Evolutionary conservation across 148 eudicot species (phyloP), one percentile per base, ranked within the genome.

Genomic region (Fagopyrum tataricum): DNA sequence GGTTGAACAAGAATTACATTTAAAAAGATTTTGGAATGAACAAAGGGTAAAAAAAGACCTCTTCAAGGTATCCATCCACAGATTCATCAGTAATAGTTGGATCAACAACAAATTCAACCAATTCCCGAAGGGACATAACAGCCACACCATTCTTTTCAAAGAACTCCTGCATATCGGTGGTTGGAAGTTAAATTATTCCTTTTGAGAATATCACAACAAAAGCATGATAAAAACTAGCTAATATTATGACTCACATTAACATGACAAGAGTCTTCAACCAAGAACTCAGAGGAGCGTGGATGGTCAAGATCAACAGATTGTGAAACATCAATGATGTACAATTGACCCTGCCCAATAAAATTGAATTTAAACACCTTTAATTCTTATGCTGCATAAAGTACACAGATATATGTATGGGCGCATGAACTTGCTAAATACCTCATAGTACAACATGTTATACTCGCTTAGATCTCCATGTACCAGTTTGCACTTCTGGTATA

Each of bases 241-340:
- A 5, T 2, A 3, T 31, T 31, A 4, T 43, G 49, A 85, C 93
- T 80, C 64, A 89, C 93, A 13, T 89, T 88, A 73, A 95, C 89
- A 84, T 95, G 99, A 58, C 84, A 76, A 77, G 92, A 92, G 72
- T 95, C 99, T 81, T 95, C 99, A 20, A 87, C 84, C 44, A 95
- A 87, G 76, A 95, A 92, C 75, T 87, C 96, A 47, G 90, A 89
- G 64, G 97, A 92, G 51, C 92, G 96, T 71, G 97, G 97, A 83
- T 95, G 99, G 82, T 95, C 99, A 75, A 91, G 97, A 82, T 92
- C 99, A 85, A 95, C 99, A 70, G 99, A 31, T 87, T 95, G 99
- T 49, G 99, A 95, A 70, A 92, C 99, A 78, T 95, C 99, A 78
- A 92, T 95, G 42, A 95, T 83, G 76, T 90, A 90, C 84, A 95